Evolutionary conservation across 495 filamentous ascomycete species (phyloP).

Genomic region (Daldinia grandis): DNA sequence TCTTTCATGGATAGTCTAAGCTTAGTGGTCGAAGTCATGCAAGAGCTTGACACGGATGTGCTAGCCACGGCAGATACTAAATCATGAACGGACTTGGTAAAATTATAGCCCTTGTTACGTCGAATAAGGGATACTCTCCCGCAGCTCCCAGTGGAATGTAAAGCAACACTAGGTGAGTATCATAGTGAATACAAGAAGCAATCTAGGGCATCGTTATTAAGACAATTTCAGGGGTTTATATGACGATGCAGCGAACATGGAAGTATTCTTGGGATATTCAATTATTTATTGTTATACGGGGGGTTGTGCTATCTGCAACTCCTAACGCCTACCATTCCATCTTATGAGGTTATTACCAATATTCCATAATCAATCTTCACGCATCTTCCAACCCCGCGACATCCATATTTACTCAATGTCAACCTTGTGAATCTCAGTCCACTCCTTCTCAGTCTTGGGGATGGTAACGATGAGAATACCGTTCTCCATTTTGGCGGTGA

Average conservation of each 20-base stretch:
- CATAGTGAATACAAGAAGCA: constrained; percentile 21
- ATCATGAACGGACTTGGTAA: constrained; percentile 9
- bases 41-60: constrained; percentile 88
- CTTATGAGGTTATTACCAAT: not conserved
- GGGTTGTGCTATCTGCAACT: constrained; percentile 11
- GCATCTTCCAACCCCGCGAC: not conserved
- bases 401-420: constrained; percentile 59
- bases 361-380: constrained; percentile 1
- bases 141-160: constrained; percentile 18
- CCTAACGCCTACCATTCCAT: constrained; percentile 24
- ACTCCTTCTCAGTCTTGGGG: constrained; percentile 71
- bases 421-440: constrained; percentile 67
- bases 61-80: constrained; percentile 51
- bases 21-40: constrained; percentile 84
- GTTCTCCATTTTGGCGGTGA: constrained; percentile 70
- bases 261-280: constrained; percentile 1
- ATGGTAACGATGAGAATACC: constrained; percentile 71
- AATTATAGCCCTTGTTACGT: not conserved
- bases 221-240: constrained; percentile 1
- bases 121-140: not conserved
- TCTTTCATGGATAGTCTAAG: constrained; percentile 94
- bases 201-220: constrained; percentile 12
- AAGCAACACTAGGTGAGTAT: constrained; percentile 19
- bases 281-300: constrained; percentile 22
- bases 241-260: not conserved